phyloP scores from a whole-genome alignment of 2,329 filamentous ascomycete species.

The Ilyonectria destructans region DNA sequence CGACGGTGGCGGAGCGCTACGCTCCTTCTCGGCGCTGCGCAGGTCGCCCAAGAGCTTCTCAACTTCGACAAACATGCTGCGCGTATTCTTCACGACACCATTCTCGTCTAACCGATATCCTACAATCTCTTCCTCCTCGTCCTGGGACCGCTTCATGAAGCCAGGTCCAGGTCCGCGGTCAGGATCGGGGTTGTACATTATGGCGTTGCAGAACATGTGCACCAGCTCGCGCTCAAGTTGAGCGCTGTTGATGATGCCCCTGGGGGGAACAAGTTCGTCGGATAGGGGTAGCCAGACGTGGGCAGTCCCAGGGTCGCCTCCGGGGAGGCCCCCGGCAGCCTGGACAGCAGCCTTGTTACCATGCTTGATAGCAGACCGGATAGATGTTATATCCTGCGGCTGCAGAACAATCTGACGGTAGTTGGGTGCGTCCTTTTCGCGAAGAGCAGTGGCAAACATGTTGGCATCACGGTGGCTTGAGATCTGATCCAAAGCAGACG shows the following conservation, averaged over 20 bases:
- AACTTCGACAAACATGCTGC: constrained; percentile 91
- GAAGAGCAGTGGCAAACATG: constrained; percentile 83
- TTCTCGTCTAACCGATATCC: constrained; percentile 84
- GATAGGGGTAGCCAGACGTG: constrained; percentile 78
- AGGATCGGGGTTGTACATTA: constrained; percentile 97
- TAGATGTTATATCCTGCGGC: constrained; percentile 84
- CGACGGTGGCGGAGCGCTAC: constrained; percentile 55
- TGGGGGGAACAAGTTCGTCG: constrained; percentile 86
- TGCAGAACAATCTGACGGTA: constrained; percentile 83
- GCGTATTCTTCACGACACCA: constrained; percentile 88
- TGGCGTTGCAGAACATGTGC: constrained; percentile 97
- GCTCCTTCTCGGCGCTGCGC: constrained; percentile 79
- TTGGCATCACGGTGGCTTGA: constrained; percentile 84
- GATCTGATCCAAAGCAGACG: constrained; percentile 83
- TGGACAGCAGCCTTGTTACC: constrained; percentile 78
- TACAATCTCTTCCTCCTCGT: constrained; percentile 64
- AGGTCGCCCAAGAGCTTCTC: constrained; percentile 84
- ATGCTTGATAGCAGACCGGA: constrained; percentile 82
- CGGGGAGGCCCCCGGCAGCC: constrained; percentile 73
- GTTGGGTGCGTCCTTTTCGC: constrained; percentile 82
- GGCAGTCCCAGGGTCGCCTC: constrained; percentile 70
- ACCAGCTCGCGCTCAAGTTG: constrained; percentile 95
- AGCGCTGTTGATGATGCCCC: constrained; percentile 91
- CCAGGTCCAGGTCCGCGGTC: constrained; percentile 78
- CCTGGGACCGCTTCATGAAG: constrained; percentile 67